These are phyloP conservation scores for Aspergillus baeticus DNA, from an alignment of 495 filamentous ascomycete species.

Conservation along the genomic window DNA sequence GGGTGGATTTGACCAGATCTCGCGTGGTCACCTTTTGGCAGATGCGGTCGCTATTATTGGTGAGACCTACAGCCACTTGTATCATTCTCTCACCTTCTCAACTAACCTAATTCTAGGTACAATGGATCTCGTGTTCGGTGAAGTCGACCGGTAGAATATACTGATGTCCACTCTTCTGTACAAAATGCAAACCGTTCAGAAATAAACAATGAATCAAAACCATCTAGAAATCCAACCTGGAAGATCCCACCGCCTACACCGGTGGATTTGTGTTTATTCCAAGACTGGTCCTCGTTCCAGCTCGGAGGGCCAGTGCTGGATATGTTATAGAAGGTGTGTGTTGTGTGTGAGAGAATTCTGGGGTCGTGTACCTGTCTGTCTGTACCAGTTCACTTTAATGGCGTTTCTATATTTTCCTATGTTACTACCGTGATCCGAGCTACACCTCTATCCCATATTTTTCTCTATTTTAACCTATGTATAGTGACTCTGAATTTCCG, in stretches of 20 bases:
- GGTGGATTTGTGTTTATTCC: not conserved
- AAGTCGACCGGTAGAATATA: constrained; percentile 61
- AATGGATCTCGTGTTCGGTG: constrained; percentile 83
- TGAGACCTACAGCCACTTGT: constrained; percentile 14
- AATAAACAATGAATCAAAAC: constrained; percentile 14
- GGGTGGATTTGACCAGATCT: constrained; percentile 88
- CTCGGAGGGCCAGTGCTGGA: not conserved
- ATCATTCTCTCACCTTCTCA: constrained; percentile 1
- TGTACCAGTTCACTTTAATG: constrained; percentile 24
- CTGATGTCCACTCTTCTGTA: constrained; percentile 10
- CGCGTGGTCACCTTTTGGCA: constrained; percentile 87
- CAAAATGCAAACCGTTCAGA: constrained; percentile 4
- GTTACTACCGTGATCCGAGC: not conserved
- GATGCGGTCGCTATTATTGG: constrained; percentile 97
- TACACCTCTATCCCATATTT: constrained; percentile 5
- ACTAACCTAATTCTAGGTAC: constrained; percentile 45
- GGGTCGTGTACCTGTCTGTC: not conserved
- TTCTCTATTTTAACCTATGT: constrained; percentile 22
- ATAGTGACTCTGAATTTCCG: constrained; percentile 26
- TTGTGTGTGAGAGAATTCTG: no score
- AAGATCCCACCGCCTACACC: not conserved
- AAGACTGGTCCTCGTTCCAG: not conserved
- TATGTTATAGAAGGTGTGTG: constrained; percentile 11
- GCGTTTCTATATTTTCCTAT: constrained; percentile 20
- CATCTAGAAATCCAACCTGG: not conserved